These are phyloP conservation scores for Aurantiochytrium sp. DNA, from an alignment of 108 stramenopile genomes.

Conservation along the genomic window DNA sequence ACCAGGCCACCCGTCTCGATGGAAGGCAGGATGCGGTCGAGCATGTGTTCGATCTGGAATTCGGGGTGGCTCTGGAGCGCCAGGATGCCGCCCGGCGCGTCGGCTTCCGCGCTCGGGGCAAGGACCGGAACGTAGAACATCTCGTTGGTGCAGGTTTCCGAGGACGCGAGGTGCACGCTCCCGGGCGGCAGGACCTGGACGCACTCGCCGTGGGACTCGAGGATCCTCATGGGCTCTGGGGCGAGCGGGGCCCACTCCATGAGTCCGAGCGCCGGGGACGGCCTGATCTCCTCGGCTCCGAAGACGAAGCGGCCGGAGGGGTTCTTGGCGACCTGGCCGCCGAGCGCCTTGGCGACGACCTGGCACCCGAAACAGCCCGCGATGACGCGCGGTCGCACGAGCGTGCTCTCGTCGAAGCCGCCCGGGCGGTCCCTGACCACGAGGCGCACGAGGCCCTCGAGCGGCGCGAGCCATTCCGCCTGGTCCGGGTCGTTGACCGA, in stretches of 20 bases:
- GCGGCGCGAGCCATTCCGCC: neutral
- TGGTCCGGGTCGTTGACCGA: neutral
- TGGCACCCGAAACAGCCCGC: neutral
- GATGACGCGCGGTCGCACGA: neutral
- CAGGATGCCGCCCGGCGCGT: neutral
- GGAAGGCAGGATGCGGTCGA: neutral
- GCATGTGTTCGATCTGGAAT: neutral
- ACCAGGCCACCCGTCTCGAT: neutral
- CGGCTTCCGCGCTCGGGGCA: neutral
- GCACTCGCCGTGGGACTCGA: neutral
- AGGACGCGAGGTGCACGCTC: neutral
- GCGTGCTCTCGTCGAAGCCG: neutral
- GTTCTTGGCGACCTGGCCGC: neutral
- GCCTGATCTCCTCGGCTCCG: neutral
- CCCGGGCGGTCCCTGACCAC: neutral
- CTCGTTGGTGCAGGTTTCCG: neutral
- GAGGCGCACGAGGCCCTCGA: neutral
- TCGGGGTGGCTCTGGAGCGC: constrained; percentile 7
- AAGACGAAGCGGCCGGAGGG: neutral
- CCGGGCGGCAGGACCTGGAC: neutral
- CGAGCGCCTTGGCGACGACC: neutral
- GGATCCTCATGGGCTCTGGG: neutral
- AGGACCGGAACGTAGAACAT: neutral
- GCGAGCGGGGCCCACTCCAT: neutral
- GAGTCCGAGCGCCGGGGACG: neutral